phyloP scores from a whole-genome alignment of 1,284 basidiomycete species.

The Meira nashicola region DNA sequence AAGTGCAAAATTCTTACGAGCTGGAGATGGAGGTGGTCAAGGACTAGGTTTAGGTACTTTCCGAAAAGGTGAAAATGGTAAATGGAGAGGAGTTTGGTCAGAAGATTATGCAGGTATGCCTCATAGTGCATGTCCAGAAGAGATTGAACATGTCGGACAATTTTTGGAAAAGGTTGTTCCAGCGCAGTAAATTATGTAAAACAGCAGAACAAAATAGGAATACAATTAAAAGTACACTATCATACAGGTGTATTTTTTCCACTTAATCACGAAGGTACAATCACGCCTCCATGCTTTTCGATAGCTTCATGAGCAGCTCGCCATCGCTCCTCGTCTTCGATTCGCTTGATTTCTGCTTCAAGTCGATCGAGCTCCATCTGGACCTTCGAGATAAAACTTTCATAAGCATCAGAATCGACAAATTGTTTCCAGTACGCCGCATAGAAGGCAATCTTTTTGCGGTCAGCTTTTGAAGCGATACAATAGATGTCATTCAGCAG shows the following conservation, averaged over 20 bases:
- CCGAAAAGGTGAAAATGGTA: slow-evolving; percentile 8
- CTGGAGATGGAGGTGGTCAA: slow-evolving; percentile 18
- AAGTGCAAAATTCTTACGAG: slow-evolving; percentile 28
- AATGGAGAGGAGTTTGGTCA: slow-evolving; percentile 22
- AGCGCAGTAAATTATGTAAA: not conserved
- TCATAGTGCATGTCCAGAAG: slow-evolving; percentile 48
- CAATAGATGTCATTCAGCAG: not conserved
- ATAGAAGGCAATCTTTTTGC: slow-evolving; percentile 1
- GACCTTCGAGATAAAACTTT: not conserved
- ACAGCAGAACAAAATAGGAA: not conserved
- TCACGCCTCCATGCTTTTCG: not conserved
- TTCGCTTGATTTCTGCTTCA: slow-evolving; percentile 1
- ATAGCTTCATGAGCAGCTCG: slow-evolving; percentile 5
- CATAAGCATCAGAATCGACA: not conserved
- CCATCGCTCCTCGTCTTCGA: slow-evolving; percentile 7
- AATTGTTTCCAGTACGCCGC: not conserved
- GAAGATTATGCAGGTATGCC: slow-evolving; percentile 44
- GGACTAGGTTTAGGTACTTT: slow-evolving; percentile 28
- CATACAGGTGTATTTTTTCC: not conserved
- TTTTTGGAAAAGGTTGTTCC: slow-evolving; percentile 40
- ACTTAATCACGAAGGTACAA: not conserved
- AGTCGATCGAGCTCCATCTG: not conserved
- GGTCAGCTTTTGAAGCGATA: not conserved
- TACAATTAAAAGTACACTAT: not conserved
- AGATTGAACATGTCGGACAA: slow-evolving; percentile 39